Evolutionary conservation across 176 grass and related monocot genomes (phyloP).

Genomic region (Zoysia pacifica): DNA sequence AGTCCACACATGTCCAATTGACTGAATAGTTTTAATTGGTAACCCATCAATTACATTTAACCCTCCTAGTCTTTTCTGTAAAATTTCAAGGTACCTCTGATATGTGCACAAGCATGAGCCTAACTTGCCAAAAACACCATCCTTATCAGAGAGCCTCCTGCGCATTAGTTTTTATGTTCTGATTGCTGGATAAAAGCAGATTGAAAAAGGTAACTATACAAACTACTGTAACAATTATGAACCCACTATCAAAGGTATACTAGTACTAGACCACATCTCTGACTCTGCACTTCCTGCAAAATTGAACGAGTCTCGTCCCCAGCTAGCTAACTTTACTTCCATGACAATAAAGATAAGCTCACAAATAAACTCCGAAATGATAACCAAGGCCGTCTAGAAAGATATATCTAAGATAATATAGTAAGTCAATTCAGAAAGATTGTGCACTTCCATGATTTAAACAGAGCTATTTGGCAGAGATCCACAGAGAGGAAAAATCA

Average conservation of each 20-base stretch:
- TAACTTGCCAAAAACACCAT: neutral
- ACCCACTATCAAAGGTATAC: neutral
- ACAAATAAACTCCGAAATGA: neutral
- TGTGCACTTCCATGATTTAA: neutral
- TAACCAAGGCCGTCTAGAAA: neutral
- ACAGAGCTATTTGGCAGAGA: neutral
- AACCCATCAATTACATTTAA: neutral
- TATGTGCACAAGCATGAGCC: neutral
- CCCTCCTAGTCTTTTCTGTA: neutral
- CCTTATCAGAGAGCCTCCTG: slow-evolving; percentile 1
- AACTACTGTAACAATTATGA: neutral
- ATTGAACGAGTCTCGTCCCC: neutral
- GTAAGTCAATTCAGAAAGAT: slow-evolving; percentile 1
- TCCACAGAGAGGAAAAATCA: too few relatives aligned
- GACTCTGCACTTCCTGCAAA: neutral
- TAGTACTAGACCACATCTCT: neutral
- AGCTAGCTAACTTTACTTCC: neutral
- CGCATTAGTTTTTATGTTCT: neutral
- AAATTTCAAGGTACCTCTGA: neutral
- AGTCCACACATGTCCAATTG: neutral
- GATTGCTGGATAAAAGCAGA: neutral
- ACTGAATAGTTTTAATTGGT: neutral
- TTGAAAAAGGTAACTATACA: neutral
- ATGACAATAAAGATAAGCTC: neutral
- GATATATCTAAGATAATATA: slow-evolving; percentile 1